Evolutionary conservation across 768 basidiomycete genomes (phyloP), one percentile per base, ranked within the genome.

Genomic region (Pleurotus citrinopileatus): DNA sequence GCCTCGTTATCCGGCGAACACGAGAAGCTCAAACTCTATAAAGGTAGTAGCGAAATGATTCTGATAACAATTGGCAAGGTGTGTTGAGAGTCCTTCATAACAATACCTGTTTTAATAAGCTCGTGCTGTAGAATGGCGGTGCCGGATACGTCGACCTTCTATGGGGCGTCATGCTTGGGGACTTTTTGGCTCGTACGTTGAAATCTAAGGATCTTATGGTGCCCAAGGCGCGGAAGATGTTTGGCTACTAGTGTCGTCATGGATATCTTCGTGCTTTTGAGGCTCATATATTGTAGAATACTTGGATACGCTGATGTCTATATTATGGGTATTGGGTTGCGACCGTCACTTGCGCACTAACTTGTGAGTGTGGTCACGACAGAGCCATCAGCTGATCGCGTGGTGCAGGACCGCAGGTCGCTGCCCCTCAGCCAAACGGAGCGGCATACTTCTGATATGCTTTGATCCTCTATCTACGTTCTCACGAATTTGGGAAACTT

Each of bases 61-160:
- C n/a, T 79, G 27, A 63, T 84, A 44, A 80, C 80, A 19, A 71
- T 76, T 51, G 82, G 82, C 53, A 78, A 69, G 73, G 81, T 81
- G 55, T 55, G 73, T 44, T n/a, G 6, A 6, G 1, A 37, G 13
- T 10, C 23, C 25, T 20, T 15, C 3, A 15, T 28, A 8, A 27
- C 10, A 20, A 19, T 10, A 9, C 20, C 32, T 32, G 26, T 10
- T 23, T 34, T 25, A 23, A 17, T n/a, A 9, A 10, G 15, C 43
- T 42, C 53, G 22, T 20, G 37, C 28, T 45, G 28, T 57, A 74
- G 72, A 66, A 65, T 26, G 62, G 60, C 3, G 76, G 78, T 15
- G 74, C 73, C 0, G 61, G 65, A 32, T 81, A 74, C 58, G 17
- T 80, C 10, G 65, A 68, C 8, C 51, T 79, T 44, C 60, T 76